Evolutionary conservation across 2,329 filamentous ascomycete species (phyloP).

Genomic region (Madurella fahalii): DNA sequence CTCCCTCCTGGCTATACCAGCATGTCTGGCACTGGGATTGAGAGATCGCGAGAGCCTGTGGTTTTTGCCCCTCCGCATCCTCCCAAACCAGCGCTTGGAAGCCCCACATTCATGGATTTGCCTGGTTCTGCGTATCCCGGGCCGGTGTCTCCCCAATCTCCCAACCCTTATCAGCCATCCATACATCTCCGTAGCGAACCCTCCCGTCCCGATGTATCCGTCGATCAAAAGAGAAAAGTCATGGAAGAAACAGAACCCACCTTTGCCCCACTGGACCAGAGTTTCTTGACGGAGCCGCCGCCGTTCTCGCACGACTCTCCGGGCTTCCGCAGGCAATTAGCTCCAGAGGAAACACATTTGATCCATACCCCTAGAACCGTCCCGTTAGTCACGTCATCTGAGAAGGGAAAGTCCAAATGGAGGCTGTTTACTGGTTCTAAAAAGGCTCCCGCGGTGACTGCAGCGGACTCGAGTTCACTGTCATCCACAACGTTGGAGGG

Average conservation of each 20-base stretch:
- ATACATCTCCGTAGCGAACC: conserved; percentile 4
- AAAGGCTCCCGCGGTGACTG: conserved; percentile 27
- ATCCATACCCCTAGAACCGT: conserved; percentile 11
- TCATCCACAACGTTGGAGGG: conserved; percentile 33
- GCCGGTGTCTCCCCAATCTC: conserved; percentile 10
- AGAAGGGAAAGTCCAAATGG: conserved; percentile 33
- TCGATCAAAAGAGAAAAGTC: background rate
- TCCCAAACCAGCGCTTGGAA: background rate
- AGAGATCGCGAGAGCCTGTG: background rate
- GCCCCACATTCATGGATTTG: conserved; percentile 5
- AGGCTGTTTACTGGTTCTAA: conserved; percentile 26
- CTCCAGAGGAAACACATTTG: background rate
- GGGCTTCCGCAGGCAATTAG: background rate
- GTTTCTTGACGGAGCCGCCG: conserved; percentile 10
- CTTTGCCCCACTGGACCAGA: conserved; percentile 1
- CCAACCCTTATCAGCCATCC: conserved; percentile 2
- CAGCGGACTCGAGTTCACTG: conserved; percentile 35
- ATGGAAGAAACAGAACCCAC: conserved; percentile 2
- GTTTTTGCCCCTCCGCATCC: background rate
- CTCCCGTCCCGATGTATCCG: background rate
- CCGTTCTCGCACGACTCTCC: conserved; percentile 10
- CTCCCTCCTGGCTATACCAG: conserved; percentile 6
- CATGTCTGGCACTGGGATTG: background rate
- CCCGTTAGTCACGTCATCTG: conserved; percentile 1
- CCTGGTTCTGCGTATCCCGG: background rate